Evolutionary conservation across 106 monocot genomes (phyloP), one percentile per base, ranked within the genome.

Genomic region (Posidonia australis): DNA sequence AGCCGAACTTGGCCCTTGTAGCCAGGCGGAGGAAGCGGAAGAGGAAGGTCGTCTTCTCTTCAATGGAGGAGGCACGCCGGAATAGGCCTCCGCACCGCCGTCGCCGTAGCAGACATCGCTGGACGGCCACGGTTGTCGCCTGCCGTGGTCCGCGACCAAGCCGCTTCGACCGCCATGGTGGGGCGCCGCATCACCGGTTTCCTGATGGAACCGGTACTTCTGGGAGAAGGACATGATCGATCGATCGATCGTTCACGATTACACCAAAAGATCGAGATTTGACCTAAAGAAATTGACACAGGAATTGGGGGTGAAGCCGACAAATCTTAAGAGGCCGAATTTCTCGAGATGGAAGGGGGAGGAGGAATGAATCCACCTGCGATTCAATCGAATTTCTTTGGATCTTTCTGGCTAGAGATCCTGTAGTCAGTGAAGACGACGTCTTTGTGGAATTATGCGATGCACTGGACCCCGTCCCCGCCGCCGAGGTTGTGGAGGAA

Each of bases 41-140:
- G 57, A 45, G 20, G 67, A 52, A 25, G 66, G 42, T 60, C 60
- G 68, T 64, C 77, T 69, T 69, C 77, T 73, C 74, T 77, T 77
- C 57, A 62, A 21, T 26, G 77, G 64, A 7, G 74, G 81, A 18
- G 57, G 10, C 44, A 47, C 47, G 5, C 25, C 14, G 13, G 67
- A 9, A 69, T 21, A 36, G 43, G 24, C 67, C 67, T 17, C 41
- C 1, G 27, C 6, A 17, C 13, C 58, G 46, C 45, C 18, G 46
- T 32, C 30, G 0, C 28, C 31, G 10, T 36, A 52, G 30, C n/a
- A 51, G 16, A 3, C 48, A 21, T 52, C 49, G 17, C 6, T 13
- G 3, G 32, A 52, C 18, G 20, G 19, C n/a, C 30, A 25, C 5
- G 27, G 49, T 14, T 31, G 66, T 31, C 30, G 30, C 1, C 51